Base-by-base conservation (phyloP, 2,329 filamentous ascomycete genomes). In the Plectosphaerella plurivora region DNA sequence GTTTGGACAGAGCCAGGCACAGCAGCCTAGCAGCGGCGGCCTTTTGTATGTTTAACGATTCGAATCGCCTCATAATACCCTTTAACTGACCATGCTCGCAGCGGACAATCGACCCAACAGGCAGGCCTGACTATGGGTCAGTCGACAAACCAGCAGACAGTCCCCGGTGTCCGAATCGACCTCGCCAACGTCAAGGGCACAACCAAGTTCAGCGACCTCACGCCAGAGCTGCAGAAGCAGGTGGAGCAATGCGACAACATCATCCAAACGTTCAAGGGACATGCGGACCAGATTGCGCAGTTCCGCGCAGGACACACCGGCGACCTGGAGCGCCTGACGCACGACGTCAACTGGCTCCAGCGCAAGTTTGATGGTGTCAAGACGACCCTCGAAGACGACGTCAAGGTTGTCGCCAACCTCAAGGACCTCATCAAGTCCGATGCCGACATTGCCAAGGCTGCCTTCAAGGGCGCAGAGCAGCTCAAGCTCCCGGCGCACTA, bases 131-230 rank as follows among this genome's bases (percentile, higher is more conserved):
- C 69, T 33, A 74, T 82, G 66, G 78, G 78, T 52, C 78, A 80
- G 59, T 68, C 73, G 10, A 74, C 56, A 63, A 78, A 76, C 49
- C 77, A 81, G 57, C 78, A 81, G 59, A 77, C 74, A 14, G 78
- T 86, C 15, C 84, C 87, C 1, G 89, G 88, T 16, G 87, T 91
- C 16, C 86, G 88, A 62, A 88, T 96, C 61, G 89, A 94, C 68
- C 72, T 89, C 50, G 82, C 82, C 60, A 89, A 89, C 64, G 76
- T 97, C 55, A 84, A 91, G 50, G 87, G 88, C 15, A 96, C 92
- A 0, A 96, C 91, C 4, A 89, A 94, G 56, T 97, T 94, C 74
- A 90, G 91, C 65, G 93, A 96, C 68, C 85, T 96, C 25, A 84
- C 89, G 55, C 88, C 93, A 59, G 84, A 89, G 28, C 76, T 96